Evolutionary conservation across 345 rosid genomes (phyloP), one percentile per base, ranked within the genome.

Genomic region (Citrus trifoliata): DNA sequence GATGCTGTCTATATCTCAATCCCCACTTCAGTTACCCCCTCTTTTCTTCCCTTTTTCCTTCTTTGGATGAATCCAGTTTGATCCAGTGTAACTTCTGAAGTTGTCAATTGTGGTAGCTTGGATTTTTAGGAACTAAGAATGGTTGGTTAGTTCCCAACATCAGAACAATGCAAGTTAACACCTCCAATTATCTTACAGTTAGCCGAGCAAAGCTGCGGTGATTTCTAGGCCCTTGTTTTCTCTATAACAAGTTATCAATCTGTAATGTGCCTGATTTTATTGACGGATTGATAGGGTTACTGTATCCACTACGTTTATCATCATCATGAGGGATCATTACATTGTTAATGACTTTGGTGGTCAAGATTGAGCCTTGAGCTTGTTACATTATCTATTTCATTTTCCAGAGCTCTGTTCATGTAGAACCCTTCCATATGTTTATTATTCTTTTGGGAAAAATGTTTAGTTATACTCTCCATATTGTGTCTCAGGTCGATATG

Each of bases 401-500:
- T 71, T 74, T 46, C 5, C 51, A 46, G 51, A 46, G 51, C 4
- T 46, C 16, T 46, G 51, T 46, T 12, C 18, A 13, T 46, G 51
- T 46, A 46, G 51, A 3, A 46, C 16, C 51, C 51, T 46, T 13
- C 13, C 14, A 3, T 46, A 3, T 12, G 1, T 13, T 42, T 42
- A 42, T 42, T 46, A 46, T 30, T 21, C 12, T 28, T 22, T 38
- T 27, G 61, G 48, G 51, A 13, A 46, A 46, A 1, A 12, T 13
- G 18, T 46, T 83, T n/a, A 73, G 59, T 72, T 28, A 67, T 78
- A 48, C 51, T 61, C 51, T 22, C 33, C 74, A 30, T 77, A 25
- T 24, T 78, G 60, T 77, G 48, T 79, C 6, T 81, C 86, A 95
- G 99, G 98, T 93, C 81, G 99, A 91, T 88, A 92, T 95, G 99